These are phyloP conservation scores for Ascochyta viciae-villosae DNA, from an alignment of 2,329 filamentous ascomycete genomes.

Conservation along the genomic window DNA sequence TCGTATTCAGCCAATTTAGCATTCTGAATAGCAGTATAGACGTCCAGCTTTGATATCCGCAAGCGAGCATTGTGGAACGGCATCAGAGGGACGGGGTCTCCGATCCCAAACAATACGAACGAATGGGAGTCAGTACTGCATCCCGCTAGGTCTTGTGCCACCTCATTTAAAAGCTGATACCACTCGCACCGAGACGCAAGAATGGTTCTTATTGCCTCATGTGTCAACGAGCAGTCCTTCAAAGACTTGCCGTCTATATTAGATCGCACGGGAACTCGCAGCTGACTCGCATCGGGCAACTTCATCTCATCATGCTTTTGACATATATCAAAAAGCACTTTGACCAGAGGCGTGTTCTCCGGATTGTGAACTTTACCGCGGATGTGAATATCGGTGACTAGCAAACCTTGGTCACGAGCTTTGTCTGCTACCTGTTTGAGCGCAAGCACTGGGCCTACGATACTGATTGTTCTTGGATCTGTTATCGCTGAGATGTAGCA, in stretches of 20 bases:
- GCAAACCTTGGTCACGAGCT: slow-evolving; percentile 18
- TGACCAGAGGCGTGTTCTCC: slow-evolving; percentile 26
- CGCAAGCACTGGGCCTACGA: slow-evolving; percentile 22
- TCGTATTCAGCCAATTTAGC: slow-evolving; percentile 11
- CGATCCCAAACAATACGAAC: slow-evolving; percentile 31
- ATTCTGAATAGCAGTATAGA: not conserved
- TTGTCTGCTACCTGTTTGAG: slow-evolving; percentile 18
- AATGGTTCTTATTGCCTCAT: slow-evolving; percentile 26
- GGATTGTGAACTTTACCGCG: slow-evolving; percentile 33
- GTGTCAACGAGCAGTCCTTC: not conserved
- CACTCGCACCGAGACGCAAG: slow-evolving; percentile 31
- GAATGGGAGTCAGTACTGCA: slow-evolving; percentile 9
- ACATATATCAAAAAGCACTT: slow-evolving; percentile 19
- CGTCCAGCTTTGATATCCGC: slow-evolving; percentile 20
- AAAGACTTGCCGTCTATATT: slow-evolving; percentile 18
- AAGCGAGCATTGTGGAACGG: slow-evolving; percentile 23
- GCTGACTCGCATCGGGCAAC: slow-evolving; percentile 18
- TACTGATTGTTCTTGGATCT: slow-evolving; percentile 32
- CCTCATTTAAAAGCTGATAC: slow-evolving; percentile 24
- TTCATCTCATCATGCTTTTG: slow-evolving; percentile 14
- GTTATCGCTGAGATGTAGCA: slow-evolving; percentile 32
- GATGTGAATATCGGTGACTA: slow-evolving; percentile 25
- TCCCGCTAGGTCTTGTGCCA: slow-evolving; percentile 23
- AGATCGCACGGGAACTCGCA: slow-evolving; percentile 23
- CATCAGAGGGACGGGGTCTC: slow-evolving; percentile 27